Conservation (phyloP, 371 early-diverging fungal genomes). For the Entomophthora muscae region DNA sequence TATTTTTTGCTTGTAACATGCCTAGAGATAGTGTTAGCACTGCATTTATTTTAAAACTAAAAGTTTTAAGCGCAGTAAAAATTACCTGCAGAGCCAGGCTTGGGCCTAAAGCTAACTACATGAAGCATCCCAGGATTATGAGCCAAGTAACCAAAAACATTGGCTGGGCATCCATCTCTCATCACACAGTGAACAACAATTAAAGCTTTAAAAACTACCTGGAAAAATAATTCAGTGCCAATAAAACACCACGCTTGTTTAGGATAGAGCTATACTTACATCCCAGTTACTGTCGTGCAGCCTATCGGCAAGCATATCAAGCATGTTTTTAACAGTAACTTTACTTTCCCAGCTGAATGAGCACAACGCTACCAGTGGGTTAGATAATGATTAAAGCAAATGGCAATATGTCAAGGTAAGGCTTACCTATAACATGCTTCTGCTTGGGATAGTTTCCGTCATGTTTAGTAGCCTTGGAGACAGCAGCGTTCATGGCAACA, state of each 20-base stretch:
- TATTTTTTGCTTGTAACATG: conserved; percentile 1
- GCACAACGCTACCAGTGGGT: neutral
- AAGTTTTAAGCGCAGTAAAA: too few relatives aligned
- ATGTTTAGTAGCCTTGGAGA: neutral
- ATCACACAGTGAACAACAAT: conserved; percentile 1
- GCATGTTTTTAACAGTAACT: conserved; percentile 5
- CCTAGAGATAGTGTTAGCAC: neutral
- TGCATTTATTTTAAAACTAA: too few relatives aligned
- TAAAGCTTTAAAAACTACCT: conserved; percentile 7
- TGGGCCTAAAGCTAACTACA: neutral
- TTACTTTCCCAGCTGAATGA: conserved; percentile 1
- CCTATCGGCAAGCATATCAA: conserved; percentile 6
- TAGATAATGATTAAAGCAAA: neutral
- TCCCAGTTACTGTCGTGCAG: neutral
- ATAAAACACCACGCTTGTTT: neutral
- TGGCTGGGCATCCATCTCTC: conserved; percentile 4
- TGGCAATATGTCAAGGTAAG: too few relatives aligned
- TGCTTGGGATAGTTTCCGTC: conserved; percentile 2
- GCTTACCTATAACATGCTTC: conserved; percentile 4
- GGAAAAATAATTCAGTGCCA: neutral
- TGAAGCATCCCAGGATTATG: neutral
- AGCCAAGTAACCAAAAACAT: neutral
- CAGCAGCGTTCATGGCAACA: conserved; percentile 4
- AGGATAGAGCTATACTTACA: neutral
- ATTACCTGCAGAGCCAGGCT: neutral